Conservation (phyloP, 2,329 filamentous ascomycete species). For the Moelleriella libera region DNA sequence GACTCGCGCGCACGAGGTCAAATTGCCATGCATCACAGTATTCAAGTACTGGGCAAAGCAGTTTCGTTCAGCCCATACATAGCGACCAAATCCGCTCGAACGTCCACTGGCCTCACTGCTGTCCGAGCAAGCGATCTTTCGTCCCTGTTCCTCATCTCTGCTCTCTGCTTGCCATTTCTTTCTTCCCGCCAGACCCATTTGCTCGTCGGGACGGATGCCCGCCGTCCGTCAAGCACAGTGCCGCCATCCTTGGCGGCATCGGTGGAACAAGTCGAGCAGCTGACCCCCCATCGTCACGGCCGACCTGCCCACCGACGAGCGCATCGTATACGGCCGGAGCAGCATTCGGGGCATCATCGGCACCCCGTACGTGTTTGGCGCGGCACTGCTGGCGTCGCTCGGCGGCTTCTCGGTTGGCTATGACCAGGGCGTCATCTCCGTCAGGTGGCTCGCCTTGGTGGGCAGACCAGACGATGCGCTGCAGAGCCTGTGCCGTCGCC, state of each 20-base stretch:
- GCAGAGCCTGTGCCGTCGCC: constrained; percentile 19
- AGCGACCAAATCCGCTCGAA: no score
- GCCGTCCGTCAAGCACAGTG: neutral
- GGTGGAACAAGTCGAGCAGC: neutral
- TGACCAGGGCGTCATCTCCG: constrained; percentile 21
- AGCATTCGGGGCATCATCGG: constrained; percentile 21
- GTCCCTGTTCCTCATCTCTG: no score
- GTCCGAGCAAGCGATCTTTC: no score
- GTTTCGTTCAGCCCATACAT: no score
- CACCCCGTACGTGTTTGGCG: constrained; percentile 25
- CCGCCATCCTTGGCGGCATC: no score
- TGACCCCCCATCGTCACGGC: neutral
- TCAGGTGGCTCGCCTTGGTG: constrained; percentile 28
- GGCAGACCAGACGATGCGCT: constrained; percentile 24
- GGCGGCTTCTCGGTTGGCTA: constrained; percentile 15
- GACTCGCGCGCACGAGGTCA: no score
- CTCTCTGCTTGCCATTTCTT: no score
- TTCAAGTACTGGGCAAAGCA: no score
- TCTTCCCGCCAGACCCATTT: no score
- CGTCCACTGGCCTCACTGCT: no score
- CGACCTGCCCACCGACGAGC: neutral
- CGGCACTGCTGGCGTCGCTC: constrained; percentile 20
- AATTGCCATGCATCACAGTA: no score
- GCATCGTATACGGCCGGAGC: neutral
- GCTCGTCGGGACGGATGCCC: neutral